Evolutionary conservation across 768 basidiomycete species (phyloP), one percentile per base, ranked within the genome.

Genomic region (Agaricus subrufescens): DNA sequence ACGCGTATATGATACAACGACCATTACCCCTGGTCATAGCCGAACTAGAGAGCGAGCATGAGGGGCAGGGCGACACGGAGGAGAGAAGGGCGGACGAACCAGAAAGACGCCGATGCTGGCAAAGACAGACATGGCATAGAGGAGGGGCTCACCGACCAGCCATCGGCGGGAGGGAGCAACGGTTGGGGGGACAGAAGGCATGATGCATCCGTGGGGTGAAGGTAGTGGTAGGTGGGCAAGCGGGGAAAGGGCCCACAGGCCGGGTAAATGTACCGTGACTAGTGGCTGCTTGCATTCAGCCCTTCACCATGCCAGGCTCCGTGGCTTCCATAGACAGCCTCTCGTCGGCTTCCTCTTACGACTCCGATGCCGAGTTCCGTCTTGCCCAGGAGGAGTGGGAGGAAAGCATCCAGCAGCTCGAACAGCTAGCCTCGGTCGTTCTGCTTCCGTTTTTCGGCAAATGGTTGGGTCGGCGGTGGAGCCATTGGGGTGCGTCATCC

Each of bases 331-430:
- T 87, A 56, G 87, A 89, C 71, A 80, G 81, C 54, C 69, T 81
- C 43, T 79, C 78, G 19, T 81, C 81, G 8, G 67, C 74, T 51
- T 72, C 74, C 19, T 84, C 81, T 34, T 83, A 81, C 66, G 84
- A 85, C 67, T 77, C 78, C 1, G 82, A 84, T 60, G 88, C 89
- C 56, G 90, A 93, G 63, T 84, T 82, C 62, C 82, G 77, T 40
- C 74, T 87, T 46, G 89, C 90, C 2, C 89, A 94, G 69, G 80
- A 88, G 67, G 94, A 97, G 73, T 96, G 94, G 94, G 87, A 94
- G 64, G 94, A 97, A 69, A 91, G 88, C 64, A 65, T 96, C 49
- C 73, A 85, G 58, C 93, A 97, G 67, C 78, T 97, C 45, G 86
- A 89, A 66, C 82, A 92, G 66, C 81, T 96, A 19, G 71, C 91